Evolutionary conservation across 2,329 filamentous ascomycete genomes (phyloP), one percentile per base, ranked within the genome.

Genomic region (Pseudogymnoascus sp.): DNA sequence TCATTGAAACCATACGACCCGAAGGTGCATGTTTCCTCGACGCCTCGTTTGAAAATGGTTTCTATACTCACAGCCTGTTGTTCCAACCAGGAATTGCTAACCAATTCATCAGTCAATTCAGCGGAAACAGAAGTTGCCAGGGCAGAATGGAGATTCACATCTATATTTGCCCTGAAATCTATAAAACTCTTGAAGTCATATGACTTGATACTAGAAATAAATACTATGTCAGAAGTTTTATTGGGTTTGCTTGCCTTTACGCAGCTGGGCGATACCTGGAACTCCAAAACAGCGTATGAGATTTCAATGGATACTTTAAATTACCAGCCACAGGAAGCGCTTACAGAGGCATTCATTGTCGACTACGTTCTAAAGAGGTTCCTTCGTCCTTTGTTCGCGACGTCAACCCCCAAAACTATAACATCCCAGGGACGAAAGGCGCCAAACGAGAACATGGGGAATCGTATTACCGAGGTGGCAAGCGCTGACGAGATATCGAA

Each of bases 361-460:
- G 75, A 78, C n/a, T 74, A 78, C 38, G 76, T 91, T 61, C 80
- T 92, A 3, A 77, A 80, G 64, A 74, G 75, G 67, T 85, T 85
- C 68, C 78, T 92, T 58, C 85, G 85, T 37, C 86, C 86, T 28
- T 75, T 89, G 5, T 91, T 92, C 75, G 78, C 79, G 28, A 79
- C 78, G 62, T 77, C 81, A 14, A 80, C 78, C 18, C 79, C 83
- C 4, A 71, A 72, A 1, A 75, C 75, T 2, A 74, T 88, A 50
- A 87, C 85, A 2, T 72, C 79, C 1, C 76, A 80, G 4, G 84
- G 85, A 20, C 79, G 82, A 33, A 84, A 81, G 68, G 77, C 77
- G 38, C 82, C 78, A 58, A 69, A 73, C 30, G 72, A 77, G 3
- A 68, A 72, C 1, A 70, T 74, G 22, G 74, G 75, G 43, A 71